Conservation (phyloP, 1,284 basidiomycete genomes). For the Ceratobasidium sp. region DNA sequence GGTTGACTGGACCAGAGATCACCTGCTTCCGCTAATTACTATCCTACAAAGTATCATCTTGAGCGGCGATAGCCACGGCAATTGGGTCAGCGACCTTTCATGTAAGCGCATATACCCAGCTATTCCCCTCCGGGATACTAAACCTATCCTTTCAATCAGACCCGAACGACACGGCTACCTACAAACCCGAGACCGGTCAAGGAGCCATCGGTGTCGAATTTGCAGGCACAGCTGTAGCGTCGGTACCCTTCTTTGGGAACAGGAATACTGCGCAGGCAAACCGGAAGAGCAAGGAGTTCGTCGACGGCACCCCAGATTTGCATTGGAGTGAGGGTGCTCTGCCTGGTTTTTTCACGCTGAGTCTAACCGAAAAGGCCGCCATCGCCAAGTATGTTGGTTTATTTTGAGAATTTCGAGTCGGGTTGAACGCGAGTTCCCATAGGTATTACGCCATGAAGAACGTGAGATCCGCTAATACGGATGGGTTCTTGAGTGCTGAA, state of each 20-base stretch:
- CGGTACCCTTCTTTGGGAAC: conserved; percentile 61
- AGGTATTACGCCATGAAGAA: conserved; percentile 62
- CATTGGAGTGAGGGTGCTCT: conserved; percentile 71
- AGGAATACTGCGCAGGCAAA: conserved; percentile 57
- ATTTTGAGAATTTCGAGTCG: too few relatives aligned
- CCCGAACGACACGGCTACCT: conserved; percentile 61
- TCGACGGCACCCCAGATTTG: conserved; percentile 60
- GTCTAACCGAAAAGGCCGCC: conserved; percentile 57
- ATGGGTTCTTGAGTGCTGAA: conserved; percentile 59
- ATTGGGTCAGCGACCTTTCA: conserved; percentile 66
- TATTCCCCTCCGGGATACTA: neutral
- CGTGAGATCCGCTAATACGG: conserved; percentile 60
- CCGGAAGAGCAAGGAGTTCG: conserved; percentile 55
- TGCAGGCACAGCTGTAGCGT: conserved; percentile 69
- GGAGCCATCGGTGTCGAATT: conserved; percentile 71
- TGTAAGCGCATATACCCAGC: conserved; percentile 53
- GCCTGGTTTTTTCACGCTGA: conserved; percentile 68
- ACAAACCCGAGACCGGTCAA: conserved; percentile 61
- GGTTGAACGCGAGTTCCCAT: neutral
- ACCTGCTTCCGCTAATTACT: neutral
- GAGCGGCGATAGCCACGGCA: conserved; percentile 70
- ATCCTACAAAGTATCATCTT: conserved; percentile 55
- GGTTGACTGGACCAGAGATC: neutral
- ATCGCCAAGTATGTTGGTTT: conserved; percentile 59
- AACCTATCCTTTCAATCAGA: conserved; percentile 49